Conservation (phyloP, 2,329 filamentous ascomycete genomes). For the Pezicula radicicola region DNA sequence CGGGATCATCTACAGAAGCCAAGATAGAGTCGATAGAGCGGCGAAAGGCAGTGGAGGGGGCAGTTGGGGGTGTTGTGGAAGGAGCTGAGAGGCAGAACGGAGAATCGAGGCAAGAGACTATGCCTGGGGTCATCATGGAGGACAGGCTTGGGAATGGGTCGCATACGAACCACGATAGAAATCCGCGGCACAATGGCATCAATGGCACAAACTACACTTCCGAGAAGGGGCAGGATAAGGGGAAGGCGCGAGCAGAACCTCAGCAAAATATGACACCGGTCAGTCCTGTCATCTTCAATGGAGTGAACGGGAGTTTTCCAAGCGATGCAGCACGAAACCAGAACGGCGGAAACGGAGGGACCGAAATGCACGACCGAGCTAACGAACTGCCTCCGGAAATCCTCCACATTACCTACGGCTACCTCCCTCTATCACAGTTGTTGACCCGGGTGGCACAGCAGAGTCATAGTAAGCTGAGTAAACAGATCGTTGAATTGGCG, state of each 20-base stretch:
- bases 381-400: constrained; percentile 61
- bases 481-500: constrained; percentile 67
- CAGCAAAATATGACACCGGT: constrained; percentile 24
- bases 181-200: constrained; percentile 39
- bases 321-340: constrained; percentile 14
- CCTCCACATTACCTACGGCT: constrained; percentile 70
- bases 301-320: constrained; percentile 21
- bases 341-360: constrained; percentile 14
- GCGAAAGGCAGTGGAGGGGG: constrained; percentile 21
- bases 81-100: constrained; percentile 21
- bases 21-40: constrained; percentile 31
- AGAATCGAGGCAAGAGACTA: constrained; percentile 28
- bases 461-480: constrained; percentile 74
- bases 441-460: constrained; percentile 78
- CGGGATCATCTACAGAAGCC: constrained; percentile 17
- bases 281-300: constrained; percentile 23
- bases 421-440: constrained; percentile 71
- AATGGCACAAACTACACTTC: constrained; percentile 34
- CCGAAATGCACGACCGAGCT: constrained; percentile 37
- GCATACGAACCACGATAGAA: constrained; percentile 55
- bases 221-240: constrained; percentile 33
- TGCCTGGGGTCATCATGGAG: constrained; percentile 56
- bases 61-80: constrained; percentile 20
- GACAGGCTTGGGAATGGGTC: constrained; percentile 50
- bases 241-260: constrained; percentile 22